These are phyloP conservation scores for Lagenidium giganteum DNA, from an alignment of 352 stramenopile genomes.

Conservation along the genomic window DNA sequence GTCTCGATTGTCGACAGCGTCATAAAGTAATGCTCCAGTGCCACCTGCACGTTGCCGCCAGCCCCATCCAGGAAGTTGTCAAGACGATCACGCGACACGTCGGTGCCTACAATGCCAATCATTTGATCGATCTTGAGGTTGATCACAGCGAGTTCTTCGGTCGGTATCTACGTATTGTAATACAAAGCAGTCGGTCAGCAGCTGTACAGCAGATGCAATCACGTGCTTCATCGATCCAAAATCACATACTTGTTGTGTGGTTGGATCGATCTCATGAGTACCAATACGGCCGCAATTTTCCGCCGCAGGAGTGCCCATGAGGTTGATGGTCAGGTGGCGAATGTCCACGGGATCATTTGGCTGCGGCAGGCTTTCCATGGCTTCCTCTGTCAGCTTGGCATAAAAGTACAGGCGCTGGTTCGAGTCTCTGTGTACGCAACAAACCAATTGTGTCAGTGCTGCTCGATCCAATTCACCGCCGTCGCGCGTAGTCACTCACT, in stretches of 20 bases:
- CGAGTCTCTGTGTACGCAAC: constrained; percentile 24
- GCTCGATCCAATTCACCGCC: too few relatives aligned
- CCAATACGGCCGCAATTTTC: too few relatives aligned
- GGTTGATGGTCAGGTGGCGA: constrained; percentile 59
- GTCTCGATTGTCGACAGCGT: constrained; percentile 43
- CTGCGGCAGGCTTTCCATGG: constrained; percentile 54
- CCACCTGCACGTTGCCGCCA: constrained; percentile 76
- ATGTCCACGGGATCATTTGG: constrained; percentile 52
- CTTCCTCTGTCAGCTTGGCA: constrained; percentile 74
- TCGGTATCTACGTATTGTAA: too few relatives aligned
- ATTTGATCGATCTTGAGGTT: constrained; percentile 86
- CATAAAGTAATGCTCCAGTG: constrained; percentile 90
- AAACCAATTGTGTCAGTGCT: not conserved
- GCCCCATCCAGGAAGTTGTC: constrained; percentile 76
- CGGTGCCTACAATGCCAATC: constrained; percentile 64
- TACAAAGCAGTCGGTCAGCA: not conserved
- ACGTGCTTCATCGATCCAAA: too few relatives aligned
- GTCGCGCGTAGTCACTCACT: too few relatives aligned
- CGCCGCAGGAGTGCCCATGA: constrained; percentile 49
- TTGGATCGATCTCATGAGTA: too few relatives aligned
- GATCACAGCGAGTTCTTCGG: constrained; percentile 59
- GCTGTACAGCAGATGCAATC: too few relatives aligned
- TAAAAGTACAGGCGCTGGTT: constrained; percentile 77
- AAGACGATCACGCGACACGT: constrained; percentile 66
- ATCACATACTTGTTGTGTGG: too few relatives aligned